Base-by-base conservation (phyloP, 2,329 filamentous ascomycete species). In the Trichophyton rubrum region DNA sequence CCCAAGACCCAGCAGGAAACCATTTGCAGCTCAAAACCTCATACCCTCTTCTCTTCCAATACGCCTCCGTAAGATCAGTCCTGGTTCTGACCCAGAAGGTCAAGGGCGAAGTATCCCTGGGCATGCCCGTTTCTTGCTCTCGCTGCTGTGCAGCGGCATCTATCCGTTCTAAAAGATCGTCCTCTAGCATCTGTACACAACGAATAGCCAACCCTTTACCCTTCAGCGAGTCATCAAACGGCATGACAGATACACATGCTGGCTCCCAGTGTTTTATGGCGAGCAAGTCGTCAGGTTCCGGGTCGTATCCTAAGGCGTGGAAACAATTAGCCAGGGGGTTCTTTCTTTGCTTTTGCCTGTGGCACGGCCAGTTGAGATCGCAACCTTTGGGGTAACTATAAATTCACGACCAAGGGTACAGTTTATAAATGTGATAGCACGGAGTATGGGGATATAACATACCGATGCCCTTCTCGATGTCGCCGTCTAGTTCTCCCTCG, bases 31-130 rank as follows among this genome's bases (percentile, higher is more conserved):
- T 33, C 13, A 63, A 41, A 20, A 27, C 7, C 27, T 57, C 20
- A 47, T 60, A 63, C 6, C 60, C 62, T 58, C 62, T 59, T 45
- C 62, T 60, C 41, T 62, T 47, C 62, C 62, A 63, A 47, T 63
- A 63, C n/a, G 20, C 56, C 35, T 27, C 60, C 15, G n/a, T 30
- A 1, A 33, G 15, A 30, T 62, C 58, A n/a, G 53, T 43, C 27
- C 38, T 63, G 7, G 60, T 43, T 43, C 60, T 33, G 13, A 63
- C 60, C 62, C 62, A 63, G 40, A 63, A 59, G 17, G 45, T 63
- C 35, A 63, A 35, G 3, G 33, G 57, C 17, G 45, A 47, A 24
- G 43, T 49, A 38, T 51, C 57, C 6, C 40, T 20, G 2, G 51
- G 15, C 27, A 33, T n/a, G 1, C 51, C 51, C 17, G 51, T 55